Base-by-base conservation (phyloP, 2,329 filamentous ascomycete genomes). In the Dothideomycetes sp. region DNA sequence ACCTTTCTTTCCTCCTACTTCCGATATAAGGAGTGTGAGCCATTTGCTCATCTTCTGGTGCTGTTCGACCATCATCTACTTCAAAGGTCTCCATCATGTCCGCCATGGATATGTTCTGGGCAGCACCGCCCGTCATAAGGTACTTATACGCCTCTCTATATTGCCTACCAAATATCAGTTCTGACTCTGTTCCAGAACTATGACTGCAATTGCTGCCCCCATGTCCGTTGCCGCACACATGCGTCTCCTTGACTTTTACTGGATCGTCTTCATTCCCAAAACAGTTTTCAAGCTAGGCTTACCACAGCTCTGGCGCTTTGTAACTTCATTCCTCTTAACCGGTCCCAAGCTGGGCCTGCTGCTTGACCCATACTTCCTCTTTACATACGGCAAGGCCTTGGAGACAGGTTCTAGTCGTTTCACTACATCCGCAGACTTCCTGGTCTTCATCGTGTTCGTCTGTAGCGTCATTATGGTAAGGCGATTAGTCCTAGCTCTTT, bases 381-480 rank as follows among this genome's bases (percentile, higher is more conserved):
- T 81, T 65, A 79, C 74, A 47, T 93, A 91, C 63, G 66, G 81
- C 51, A 81, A 75, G 55, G 73, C 78, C 48, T 66, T 94, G 36
- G 88, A 94, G 66, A 72, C 63, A 31, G 71, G 73, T 47, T 83
- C 81, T 45, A 64, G 79, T 38, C 77, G 84, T 44, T 89, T 94
- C 58, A 64, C 70, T 31, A 71, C 74, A 49, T 82, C 82, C 42
- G 87, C 85, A 55, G 83, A 91, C 57, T 75, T 91, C 51, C 70
- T 91, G 46, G 79, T 79, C 64, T 94, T 93, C 58, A 64, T 93
- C 51, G 62, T 79, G 43, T 91, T 91, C 57, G 72, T 88, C 51
- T 70, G 73, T 50, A 63, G 64, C 37, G 64, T 81, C 53, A 89
- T 91, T 48, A 57, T 86, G 68, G 87, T 94, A 85, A 78, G 87